phyloP scores from a whole-genome alignment of 2,329 filamentous ascomycete species.

The Colletotrichum tanaceti region DNA sequence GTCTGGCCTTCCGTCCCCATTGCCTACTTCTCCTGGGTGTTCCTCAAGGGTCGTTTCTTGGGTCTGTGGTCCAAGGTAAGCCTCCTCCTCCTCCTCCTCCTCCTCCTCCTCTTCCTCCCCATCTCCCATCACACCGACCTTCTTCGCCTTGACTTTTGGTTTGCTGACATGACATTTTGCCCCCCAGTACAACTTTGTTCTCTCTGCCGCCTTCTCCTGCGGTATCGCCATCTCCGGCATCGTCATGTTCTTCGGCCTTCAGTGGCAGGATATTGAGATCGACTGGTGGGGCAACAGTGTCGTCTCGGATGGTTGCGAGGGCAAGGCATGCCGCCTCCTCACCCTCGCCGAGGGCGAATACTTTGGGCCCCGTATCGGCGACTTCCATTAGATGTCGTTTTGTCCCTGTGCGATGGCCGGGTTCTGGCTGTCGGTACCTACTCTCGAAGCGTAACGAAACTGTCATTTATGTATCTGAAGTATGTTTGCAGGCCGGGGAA shows the following conservation, averaged over 20 bases:
- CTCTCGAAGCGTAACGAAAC: not conserved
- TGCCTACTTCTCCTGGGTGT: conserved; percentile 61
- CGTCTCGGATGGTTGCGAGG: conserved; percentile 46
- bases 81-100: no score
- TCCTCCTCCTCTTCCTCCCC: no score
- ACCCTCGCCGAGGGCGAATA: conserved; percentile 46
- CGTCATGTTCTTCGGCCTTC: conserved; percentile 61
- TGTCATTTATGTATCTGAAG: not conserved
- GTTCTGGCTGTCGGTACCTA: not conserved
- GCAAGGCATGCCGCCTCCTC: conserved; percentile 43
- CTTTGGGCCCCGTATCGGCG: conserved; percentile 47
- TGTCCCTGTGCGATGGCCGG: not conserved
- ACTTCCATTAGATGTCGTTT: conserved; percentile 26
- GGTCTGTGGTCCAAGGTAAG: conserved; percentile 63
- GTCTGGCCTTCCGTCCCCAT: conserved; percentile 60
- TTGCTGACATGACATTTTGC: conserved; percentile 28
- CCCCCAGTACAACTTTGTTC: conserved; percentile 58
- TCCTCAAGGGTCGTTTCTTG: conserved; percentile 57
- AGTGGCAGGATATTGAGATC: conserved; percentile 52
- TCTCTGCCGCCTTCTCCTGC: conserved; percentile 58
- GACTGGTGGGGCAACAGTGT: conserved; percentile 60
- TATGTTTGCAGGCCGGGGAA: not conserved
- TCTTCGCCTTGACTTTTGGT: no score
- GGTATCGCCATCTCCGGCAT: conserved; percentile 60
- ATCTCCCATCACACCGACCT: rapidly evolving